These are phyloP conservation scores for Trichoderma sp. DNA, from an alignment of 2,329 filamentous ascomycete genomes.

Conservation along the genomic window DNA sequence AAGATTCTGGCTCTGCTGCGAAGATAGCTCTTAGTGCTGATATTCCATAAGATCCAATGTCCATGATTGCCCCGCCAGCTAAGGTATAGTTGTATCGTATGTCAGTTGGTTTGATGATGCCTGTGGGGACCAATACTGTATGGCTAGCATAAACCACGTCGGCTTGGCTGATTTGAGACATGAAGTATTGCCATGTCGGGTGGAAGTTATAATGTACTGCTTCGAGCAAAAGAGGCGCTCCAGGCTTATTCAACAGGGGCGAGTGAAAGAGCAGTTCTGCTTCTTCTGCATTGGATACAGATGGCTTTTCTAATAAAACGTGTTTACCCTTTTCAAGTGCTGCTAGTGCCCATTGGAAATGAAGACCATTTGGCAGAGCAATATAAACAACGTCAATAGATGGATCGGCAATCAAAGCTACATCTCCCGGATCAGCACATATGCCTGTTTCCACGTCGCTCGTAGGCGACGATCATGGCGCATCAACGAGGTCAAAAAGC, in stretches of 20 bases:
- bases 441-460: background rate
- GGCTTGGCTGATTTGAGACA: background rate
- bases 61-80: background rate
- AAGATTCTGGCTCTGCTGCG: background rate
- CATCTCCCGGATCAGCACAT: conserved; percentile 20
- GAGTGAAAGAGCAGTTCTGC: background rate
- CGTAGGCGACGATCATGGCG: background rate
- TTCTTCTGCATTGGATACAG: background rate
- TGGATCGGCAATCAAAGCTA: conserved; percentile 30
- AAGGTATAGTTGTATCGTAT: background rate
- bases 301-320: conserved; percentile 4
- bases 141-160: background rate
- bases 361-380: conserved; percentile 42
- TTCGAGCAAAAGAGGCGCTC: background rate
- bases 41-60: background rate
- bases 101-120: background rate
- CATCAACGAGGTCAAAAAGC: background rate
- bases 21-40: background rate
- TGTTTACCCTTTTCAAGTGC: conserved; percentile 47
- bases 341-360: conserved; percentile 45
- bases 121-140: background rate
- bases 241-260: background rate
- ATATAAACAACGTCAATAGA: conserved; percentile 49
- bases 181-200: background rate
- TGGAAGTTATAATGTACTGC: background rate